phyloP scores from a whole-genome alignment of 1,284 basidiomycete genomes.

The Fomitopsis betulina region DNA sequence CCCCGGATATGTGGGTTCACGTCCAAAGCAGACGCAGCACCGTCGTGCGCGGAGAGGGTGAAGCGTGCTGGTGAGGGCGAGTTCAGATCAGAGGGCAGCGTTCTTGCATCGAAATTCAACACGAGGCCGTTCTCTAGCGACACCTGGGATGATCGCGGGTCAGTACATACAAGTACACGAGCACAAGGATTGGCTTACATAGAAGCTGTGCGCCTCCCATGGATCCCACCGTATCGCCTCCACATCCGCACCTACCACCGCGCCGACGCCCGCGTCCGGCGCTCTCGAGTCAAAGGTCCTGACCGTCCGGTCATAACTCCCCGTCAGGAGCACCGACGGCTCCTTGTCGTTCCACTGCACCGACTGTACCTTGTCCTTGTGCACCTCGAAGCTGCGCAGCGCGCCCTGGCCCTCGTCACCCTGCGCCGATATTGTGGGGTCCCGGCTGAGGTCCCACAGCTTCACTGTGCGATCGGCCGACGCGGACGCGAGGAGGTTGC shows the following conservation, averaged over 20 bases:
- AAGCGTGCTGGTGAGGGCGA: slow-evolving; percentile 70
- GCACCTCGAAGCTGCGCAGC: slow-evolving; percentile 83
- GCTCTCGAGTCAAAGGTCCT: slow-evolving; percentile 90
- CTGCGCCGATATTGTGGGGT: slow-evolving; percentile 46
- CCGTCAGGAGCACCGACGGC: slow-evolving; percentile 87
- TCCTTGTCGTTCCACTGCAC: slow-evolving; percentile 93
- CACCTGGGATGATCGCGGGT: slow-evolving; percentile 46
- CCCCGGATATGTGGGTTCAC: slow-evolving; percentile 90
- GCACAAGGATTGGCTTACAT: slow-evolving; percentile 49
- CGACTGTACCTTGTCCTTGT: slow-evolving; percentile 96
- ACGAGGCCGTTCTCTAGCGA: slow-evolving; percentile 92
- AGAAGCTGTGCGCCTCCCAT: slow-evolving; percentile 85
- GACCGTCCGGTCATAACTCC: slow-evolving; percentile 92
- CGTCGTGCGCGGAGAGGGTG: slow-evolving; percentile 92
- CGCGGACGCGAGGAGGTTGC: slow-evolving; percentile 89
- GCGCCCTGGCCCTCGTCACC: slow-evolving; percentile 52
- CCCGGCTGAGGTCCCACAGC: slow-evolving; percentile 90
- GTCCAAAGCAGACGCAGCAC: slow-evolving; percentile 89
- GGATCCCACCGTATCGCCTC: slow-evolving; percentile 96
- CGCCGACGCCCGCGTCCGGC: slow-evolving; percentile 75
- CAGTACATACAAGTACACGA: slow-evolving; percentile 6
- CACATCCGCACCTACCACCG: slow-evolving; percentile 83
- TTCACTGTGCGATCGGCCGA: slow-evolving; percentile 96
- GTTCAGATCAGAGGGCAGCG: slow-evolving; percentile 63
- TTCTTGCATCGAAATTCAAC: slow-evolving; percentile 87